Base-by-base conservation (phyloP, 345 rosid species). In the Durio zibethinus region DNA sequence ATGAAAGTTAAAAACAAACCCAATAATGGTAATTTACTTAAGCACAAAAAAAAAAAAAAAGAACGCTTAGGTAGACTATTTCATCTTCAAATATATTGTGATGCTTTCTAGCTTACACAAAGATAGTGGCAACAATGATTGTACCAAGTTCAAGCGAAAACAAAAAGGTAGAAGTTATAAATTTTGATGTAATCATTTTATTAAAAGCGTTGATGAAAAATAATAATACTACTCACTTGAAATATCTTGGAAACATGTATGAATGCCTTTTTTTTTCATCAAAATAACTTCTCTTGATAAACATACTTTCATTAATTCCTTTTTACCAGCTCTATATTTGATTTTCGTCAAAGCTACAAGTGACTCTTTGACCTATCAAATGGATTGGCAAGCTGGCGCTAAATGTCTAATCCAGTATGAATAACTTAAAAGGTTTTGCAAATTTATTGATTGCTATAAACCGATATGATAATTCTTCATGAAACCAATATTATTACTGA, bases 401-500 rank as follows among this genome's bases (percentile, higher is more conserved):
- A 69, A 2, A 88, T 61, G 76, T 74, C 85, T 45, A 79, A 60
- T 53, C 98, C 98, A 15, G 80, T 83, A 14, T 87, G 88, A 77
- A 88, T 10, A 87, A 83, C 23, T 87, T 87, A 78, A 89, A 94
- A 47, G 97, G 94, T 79, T 86, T 90, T 12, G 88, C 82, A 60
- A 94, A 94, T 76, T 92, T 92, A 43, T 82, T 69, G 74, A 85
- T 93, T 5, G 83, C 79, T 29, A 92, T 80, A 80, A 86, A 94
- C 48, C 82, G 82, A 75, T 94, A 89, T 53, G 92, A 89, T 77
- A 84, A 82, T 23, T 88, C 86, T 74, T 73, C 83, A 20, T 75
- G 65, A 61, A 83, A 68, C 97, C 98, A 94, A 56, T 94, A 92
- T 83, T 88, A 94, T 80, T 75, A 57, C 76, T 92, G 97, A 87